A percentile compares a stretch with the other conserved stretches of the same genome.
Conservation (phyloP, 768 basidiomycete species). For the Russula foetens region DNA sequence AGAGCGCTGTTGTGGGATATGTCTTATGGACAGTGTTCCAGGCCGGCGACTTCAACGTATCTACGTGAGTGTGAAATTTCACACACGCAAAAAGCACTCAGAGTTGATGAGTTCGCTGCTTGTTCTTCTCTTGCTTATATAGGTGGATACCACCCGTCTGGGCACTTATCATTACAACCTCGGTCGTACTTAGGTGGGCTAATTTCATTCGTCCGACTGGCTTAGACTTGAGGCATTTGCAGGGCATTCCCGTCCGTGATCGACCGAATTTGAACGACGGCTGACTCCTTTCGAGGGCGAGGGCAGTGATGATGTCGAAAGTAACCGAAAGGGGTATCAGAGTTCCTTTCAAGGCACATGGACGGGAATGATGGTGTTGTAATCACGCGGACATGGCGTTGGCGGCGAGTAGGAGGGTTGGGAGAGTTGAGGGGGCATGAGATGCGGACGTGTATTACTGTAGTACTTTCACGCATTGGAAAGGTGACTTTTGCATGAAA, state of each 20-base stretch:
- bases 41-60: slow-evolving; percentile 15
- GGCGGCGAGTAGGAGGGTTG: not conserved
- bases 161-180: slow-evolving; percentile 18
- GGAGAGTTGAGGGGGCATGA: not conserved
- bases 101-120: not conserved
- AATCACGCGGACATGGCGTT: not conserved
- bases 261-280: slow-evolving; percentile 16
- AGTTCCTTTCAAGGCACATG: not conserved
- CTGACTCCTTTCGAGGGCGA: not conserved
- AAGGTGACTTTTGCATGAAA: too few relatives aligned
- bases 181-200: slow-evolving; percentile 14
- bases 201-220: not conserved
- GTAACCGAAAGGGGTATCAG: not conserved
- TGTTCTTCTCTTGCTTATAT: not conserved
- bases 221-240: not conserved
- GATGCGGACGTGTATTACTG: too few relatives aligned
- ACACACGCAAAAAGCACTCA: not conserved
- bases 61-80: slow-evolving; percentile 15
- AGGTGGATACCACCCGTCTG: slow-evolving; percentile 19
- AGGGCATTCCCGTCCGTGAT: slow-evolving; percentile 19
- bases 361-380: not conserved
- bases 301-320: not conserved
- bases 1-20: slow-evolving; percentile 19
- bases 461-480: too few relatives aligned
- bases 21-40: slow-evolving; percentile 13